These are phyloP conservation scores for Exidia glandulosa DNA, from an alignment of 768 basidiomycete species.

Conservation along the genomic window DNA sequence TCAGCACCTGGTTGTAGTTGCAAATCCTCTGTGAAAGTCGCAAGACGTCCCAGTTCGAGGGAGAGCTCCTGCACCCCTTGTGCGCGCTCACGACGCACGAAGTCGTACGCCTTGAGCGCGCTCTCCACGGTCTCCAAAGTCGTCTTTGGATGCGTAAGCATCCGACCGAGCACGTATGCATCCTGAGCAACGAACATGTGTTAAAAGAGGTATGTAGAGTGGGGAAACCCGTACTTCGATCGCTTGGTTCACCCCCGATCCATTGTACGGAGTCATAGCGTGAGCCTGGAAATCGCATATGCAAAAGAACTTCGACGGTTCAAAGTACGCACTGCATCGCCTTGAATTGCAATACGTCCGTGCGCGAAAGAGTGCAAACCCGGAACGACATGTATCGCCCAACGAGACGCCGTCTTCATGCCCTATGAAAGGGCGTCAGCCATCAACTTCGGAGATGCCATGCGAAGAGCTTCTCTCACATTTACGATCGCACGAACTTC, in stretches of 20 bases:
- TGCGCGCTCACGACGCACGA: constrained; percentile 20
- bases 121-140: constrained; percentile 13
- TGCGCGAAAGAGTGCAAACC: constrained; percentile 28
- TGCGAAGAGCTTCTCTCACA: neutral
- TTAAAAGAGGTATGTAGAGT: neutral
- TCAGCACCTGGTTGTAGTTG: neutral
- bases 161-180: constrained; percentile 18
- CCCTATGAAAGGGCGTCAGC: constrained; percentile 20
- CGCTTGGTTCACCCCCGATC: constrained; percentile 39
- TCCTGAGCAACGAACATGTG: constrained; percentile 9
- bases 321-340: constrained; percentile 31
- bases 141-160: constrained; percentile 16
- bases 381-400: constrained; percentile 33
- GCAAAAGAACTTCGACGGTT: neutral
- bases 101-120: constrained; percentile 23
- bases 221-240: constrained; percentile 29
- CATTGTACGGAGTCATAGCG: constrained; percentile 36
- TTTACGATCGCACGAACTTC: neutral
- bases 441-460: neutral
- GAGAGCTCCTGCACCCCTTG: constrained; percentile 14
- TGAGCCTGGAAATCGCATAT: constrained; percentile 24
- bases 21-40: constrained; percentile 10
- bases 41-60: constrained; percentile 13
- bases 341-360: constrained; percentile 32
- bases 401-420: constrained; percentile 26